Percentiles rank a stretch among this genome's conserved stretches.
These are phyloP conservation scores for Trichoderma hamatum DNA, from an alignment of 2,329 filamentous ascomycete genomes.

Conservation along the genomic window DNA sequence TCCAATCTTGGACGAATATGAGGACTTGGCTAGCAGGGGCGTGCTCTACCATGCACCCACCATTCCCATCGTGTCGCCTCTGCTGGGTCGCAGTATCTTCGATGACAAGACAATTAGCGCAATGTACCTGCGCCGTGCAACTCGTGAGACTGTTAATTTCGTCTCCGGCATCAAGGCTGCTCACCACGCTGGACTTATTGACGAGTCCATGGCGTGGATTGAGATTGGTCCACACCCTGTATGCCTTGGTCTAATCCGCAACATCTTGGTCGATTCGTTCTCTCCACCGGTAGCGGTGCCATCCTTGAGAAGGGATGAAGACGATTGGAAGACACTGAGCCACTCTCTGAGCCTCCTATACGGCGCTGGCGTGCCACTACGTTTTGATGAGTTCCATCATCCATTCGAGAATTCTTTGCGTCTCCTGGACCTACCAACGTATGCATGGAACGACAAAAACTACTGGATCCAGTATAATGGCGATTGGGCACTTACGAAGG, in stretches of 20 bases:
- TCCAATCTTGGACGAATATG: slow-evolving; percentile 60
- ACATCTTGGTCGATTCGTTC: slow-evolving; percentile 49
- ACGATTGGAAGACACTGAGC: background rate
- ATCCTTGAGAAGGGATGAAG: background rate
- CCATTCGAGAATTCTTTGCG: slow-evolving; percentile 28
- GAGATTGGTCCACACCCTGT: slow-evolving; percentile 70
- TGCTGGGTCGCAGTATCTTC: slow-evolving; percentile 42
- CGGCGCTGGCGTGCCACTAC: slow-evolving; percentile 60
- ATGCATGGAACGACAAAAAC: slow-evolving; percentile 54
- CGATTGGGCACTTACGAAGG: slow-evolving; percentile 69
- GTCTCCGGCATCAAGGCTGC: background rate
- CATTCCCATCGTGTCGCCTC: slow-evolving; percentile 68
- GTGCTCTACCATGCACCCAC: slow-evolving; percentile 45
- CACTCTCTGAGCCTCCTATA: background rate
- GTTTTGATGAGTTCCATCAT: slow-evolving; percentile 70
- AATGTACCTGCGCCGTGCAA: background rate
- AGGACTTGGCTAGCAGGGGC: slow-evolving; percentile 43
- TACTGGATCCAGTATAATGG: slow-evolving; percentile 60
- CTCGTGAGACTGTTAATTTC: background rate
- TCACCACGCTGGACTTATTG: slow-evolving; percentile 29
- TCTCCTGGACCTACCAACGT: background rate
- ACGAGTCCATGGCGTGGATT: slow-evolving; percentile 59
- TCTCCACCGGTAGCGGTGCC: background rate
- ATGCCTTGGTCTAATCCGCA: slow-evolving; percentile 45
- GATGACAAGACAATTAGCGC: background rate